phyloP scores from a whole-genome alignment of 805 yeast species.

The Candida michaelii region DNA sequence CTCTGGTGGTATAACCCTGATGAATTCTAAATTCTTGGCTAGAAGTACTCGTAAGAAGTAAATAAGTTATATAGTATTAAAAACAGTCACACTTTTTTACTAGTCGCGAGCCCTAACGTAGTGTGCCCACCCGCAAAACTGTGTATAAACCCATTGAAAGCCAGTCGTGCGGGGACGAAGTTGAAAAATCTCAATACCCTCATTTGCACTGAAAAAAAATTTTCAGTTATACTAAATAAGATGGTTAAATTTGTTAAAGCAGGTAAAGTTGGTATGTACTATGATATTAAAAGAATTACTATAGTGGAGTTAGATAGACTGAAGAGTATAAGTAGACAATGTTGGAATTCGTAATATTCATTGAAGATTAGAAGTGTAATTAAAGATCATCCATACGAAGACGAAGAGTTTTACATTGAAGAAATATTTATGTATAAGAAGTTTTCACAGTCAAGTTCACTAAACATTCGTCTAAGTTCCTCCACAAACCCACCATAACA shows the following conservation, averaged over 20 bases:
- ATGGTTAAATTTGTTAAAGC: conserved; percentile 99
- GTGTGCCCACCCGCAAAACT: neutral
- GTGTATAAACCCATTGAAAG: neutral
- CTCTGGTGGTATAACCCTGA: conserved; percentile 41
- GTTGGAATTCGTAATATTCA: too few relatives aligned
- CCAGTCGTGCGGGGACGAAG: neutral
- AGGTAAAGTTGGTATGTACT: conserved; percentile 96
- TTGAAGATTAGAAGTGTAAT: too few relatives aligned
- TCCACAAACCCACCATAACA: neutral
- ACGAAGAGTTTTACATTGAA: too few relatives aligned
- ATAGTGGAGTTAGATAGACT: too few relatives aligned
- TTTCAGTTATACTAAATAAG: conserved; percentile 25
- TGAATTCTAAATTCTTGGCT: conserved; percentile 63
- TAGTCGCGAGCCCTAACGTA: conserved; percentile 2
- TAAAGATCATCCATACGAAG: too few relatives aligned
- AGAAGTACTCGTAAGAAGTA: conserved; percentile 49
- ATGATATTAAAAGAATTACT: too few relatives aligned
- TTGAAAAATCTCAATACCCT: conserved; percentile 3
- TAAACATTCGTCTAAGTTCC: too few relatives aligned
- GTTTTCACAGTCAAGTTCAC: too few relatives aligned
- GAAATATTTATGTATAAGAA: too few relatives aligned
- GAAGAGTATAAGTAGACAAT: too few relatives aligned
- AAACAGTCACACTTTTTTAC: conserved; percentile 4
- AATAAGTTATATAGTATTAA: conserved; percentile 3
- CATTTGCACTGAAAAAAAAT: conserved; percentile 13